Base-by-base conservation (phyloP, 1,284 basidiomycete genomes). In the Apiotrichum montevideense region DNA sequence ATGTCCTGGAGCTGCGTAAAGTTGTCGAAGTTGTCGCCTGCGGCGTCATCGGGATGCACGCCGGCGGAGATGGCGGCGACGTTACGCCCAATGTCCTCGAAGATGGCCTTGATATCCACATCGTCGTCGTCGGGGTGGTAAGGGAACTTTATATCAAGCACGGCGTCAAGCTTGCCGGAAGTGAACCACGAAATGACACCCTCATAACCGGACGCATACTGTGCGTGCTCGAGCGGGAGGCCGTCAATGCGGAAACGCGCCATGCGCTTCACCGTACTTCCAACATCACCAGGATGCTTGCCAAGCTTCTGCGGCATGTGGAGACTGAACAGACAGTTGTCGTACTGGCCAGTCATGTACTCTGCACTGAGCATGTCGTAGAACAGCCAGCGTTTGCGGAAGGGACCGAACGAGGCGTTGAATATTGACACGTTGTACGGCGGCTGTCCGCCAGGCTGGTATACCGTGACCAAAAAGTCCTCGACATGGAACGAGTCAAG, bases 301-400 rank as follows among this genome's bases (percentile, higher is more conserved):
- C 93, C 90, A 51, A 98, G 91, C 72, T 90, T 95, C 77, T 99
- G 95, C 7, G 95, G 95, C 72, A 88, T 90, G 74, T 98, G 95
- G 62, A 99, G 74, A 69, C 93, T 97, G 79, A 98, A 97, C 13
- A 99, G 73, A 69, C 96, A 99, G 67, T 97, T 97, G 72, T 99
- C 95, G 64, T 95, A 90, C 72, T 99, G 96, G 1, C 95, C 95
- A 4, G 96, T 95, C 55, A 98, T 90, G 56, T 87, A 89, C 66
- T 98, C 93, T 0, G 95, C 95, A 46, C 84, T 85, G 55, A 94
- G 77, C 66, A 93, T 85, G 73, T 97, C 94, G 72, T 94, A 95
- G 75, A 97, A 97, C 39, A 97, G 70, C 93, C 93, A 98, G 67
- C 90, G 87, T 72, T 95, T 96, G 57, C 95, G 82, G 64, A 98